Percentiles rank a stretch among this genome's conserved stretches.
phyloP scores from a whole-genome alignment of 2,329 filamentous ascomycete species.

The Metarhizium brunneum region DNA sequence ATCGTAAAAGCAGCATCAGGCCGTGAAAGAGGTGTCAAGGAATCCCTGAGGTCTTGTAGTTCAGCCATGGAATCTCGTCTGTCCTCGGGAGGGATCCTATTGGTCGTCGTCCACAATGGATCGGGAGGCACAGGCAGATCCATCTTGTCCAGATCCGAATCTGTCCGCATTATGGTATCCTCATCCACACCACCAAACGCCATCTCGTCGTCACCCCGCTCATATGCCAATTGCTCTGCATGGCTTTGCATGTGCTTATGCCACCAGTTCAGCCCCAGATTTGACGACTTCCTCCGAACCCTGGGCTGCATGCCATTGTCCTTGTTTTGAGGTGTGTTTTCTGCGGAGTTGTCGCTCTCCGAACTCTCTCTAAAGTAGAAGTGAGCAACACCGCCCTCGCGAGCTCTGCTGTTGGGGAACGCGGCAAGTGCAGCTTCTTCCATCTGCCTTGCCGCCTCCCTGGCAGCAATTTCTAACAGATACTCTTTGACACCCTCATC shows the following conservation, averaged over 20 bases:
- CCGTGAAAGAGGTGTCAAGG: conserved; percentile 15
- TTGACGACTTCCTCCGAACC: conserved; percentile 49
- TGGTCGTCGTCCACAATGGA: conserved; percentile 31
- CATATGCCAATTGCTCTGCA: conserved; percentile 53
- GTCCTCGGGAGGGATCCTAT: conserved; percentile 17
- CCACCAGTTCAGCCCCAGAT: conserved; percentile 60
- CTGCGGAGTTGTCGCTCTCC: conserved; percentile 40
- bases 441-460: conserved; percentile 70
- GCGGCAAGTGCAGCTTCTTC: conserved; percentile 68
- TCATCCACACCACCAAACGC: conserved; percentile 17
- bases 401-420: conserved; percentile 63
- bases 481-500: conserved; percentile 71
- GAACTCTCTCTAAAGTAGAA: conserved; percentile 59
- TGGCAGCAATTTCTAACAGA: conserved; percentile 69
- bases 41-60: conserved; percentile 12
- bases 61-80: conserved; percentile 18
- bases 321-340: conserved; percentile 25
- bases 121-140: conserved; percentile 29
- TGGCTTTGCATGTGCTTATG: conserved; percentile 74
- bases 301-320: conserved; percentile 18
- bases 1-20: conserved; percentile 12
- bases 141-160: conserved; percentile 35
- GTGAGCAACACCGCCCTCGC: conserved; percentile 62
- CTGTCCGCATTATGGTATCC: conserved; percentile 21
- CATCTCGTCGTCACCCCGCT: conserved; percentile 22